A percentile compares a stretch with the other conserved stretches of the same genome.
Evolutionary conservation across 176 grass and related monocot genomes (phyloP).

Genomic region (Aechmea fasciata): DNA sequence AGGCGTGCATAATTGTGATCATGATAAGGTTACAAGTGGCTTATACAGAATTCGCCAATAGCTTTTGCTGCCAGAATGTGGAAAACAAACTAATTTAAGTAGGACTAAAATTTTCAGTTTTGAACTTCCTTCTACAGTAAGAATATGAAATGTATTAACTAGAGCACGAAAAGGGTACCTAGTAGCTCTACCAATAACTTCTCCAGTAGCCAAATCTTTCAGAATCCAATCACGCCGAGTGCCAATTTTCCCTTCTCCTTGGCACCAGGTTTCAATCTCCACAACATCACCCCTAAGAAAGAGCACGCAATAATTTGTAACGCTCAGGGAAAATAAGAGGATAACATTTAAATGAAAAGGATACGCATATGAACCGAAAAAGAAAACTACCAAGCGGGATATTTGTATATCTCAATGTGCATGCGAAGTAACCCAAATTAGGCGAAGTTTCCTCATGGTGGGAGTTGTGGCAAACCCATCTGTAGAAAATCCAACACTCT

Average conservation of each 20-base stretch:
- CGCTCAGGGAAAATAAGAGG: neutral
- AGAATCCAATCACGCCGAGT: conserved; percentile 95
- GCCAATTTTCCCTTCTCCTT: conserved; percentile 85
- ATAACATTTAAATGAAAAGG: conserved; percentile 10
- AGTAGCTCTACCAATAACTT: conserved; percentile 97
- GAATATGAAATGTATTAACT: neutral
- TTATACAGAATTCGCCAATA: no score
- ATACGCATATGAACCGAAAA: neutral
- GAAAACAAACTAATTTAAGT: no score
- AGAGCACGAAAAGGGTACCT: conserved; percentile 35
- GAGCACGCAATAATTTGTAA: conserved; percentile 1
- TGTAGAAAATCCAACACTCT: conserved; percentile 88
- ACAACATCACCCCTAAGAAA: conserved; percentile 76
- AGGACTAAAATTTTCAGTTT: no score
- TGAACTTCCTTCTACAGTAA: no score
- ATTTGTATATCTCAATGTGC: conserved; percentile 99
- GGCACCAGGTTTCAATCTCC: conserved; percentile 98
- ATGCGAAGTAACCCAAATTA: conserved; percentile 97
- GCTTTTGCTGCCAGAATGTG: no score
- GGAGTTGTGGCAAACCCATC: conserved; percentile 93
- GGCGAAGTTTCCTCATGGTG: conserved; percentile 84
- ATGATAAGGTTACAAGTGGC: no score
- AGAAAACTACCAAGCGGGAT: conserved; percentile 74
- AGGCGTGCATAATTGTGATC: no score
- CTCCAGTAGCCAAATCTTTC: conserved; percentile 81